Evolutionary conservation across 805 yeast genomes (phyloP).

Genomic region (Candida easanensis): DNA sequence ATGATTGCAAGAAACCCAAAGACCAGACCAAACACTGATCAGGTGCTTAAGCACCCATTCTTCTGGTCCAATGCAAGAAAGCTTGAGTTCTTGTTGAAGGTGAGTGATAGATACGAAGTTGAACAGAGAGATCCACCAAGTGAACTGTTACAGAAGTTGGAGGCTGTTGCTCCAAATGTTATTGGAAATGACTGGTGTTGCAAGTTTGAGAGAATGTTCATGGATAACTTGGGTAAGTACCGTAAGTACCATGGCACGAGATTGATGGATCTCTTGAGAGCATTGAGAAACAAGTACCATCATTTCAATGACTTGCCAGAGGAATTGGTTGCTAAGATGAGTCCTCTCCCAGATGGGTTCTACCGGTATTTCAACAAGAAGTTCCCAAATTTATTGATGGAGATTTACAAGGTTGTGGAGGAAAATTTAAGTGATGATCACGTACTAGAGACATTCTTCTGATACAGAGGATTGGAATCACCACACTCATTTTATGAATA

Average conservation of each 20-base stretch:
- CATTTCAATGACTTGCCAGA: constrained; percentile 89
- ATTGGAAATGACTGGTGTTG: constrained; percentile 75
- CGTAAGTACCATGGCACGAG: constrained; percentile 80
- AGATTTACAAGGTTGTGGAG: constrained; percentile 61
- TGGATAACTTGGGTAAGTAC: constrained; percentile 85
- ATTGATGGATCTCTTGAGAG: constrained; percentile 82
- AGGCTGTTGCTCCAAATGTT: constrained; percentile 46
- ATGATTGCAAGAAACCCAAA: constrained; percentile 74
- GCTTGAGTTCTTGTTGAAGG: constrained; percentile 79
- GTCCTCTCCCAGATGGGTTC: constrained; percentile 82
- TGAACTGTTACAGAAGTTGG: constrained; percentile 52
- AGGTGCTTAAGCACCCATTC: constrained; percentile 77
- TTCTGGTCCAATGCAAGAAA: constrained; percentile 79
- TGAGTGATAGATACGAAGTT: constrained; percentile 87
- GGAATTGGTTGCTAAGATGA: constrained; percentile 60
- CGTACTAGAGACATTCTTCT: constrained; percentile 45
- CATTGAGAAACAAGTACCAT: constrained; percentile 89
- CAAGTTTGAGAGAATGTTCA: constrained; percentile 66
- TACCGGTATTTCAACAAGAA: constrained; percentile 67
- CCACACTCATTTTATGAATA: constrained; percentile 8
- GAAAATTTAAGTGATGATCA: constrained; percentile 62
- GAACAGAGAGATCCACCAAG: constrained; percentile 81
- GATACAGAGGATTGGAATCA: background rate
- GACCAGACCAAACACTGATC: constrained; percentile 65
- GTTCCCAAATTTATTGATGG: constrained; percentile 80